Percentiles rank a stretch among this genome's conserved stretches.
Evolutionary conservation across 768 basidiomycete species (phyloP).

Genomic region (Leccinum disarticulatum): DNA sequence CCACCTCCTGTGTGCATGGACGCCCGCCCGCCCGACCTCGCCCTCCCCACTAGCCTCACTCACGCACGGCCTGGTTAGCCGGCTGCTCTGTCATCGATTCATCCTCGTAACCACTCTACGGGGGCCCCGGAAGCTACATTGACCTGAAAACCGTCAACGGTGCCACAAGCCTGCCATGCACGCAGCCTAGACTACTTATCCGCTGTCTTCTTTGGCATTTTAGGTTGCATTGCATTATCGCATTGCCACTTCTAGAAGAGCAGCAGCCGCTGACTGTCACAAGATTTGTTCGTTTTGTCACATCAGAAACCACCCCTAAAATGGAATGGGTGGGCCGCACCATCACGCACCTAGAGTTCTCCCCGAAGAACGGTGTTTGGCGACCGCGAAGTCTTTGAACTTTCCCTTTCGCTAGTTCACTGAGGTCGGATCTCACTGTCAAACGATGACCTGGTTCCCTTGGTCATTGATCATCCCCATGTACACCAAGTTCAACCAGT

Average conservation of each 20-base stretch:
- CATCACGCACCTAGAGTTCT: neutral
- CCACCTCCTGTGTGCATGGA: no score
- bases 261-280: neutral
- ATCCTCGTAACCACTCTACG: neutral
- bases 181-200: neutral
- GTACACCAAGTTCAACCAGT: neutral
- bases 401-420: neutral
- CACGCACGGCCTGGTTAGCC: no score
- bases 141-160: neutral
- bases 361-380: neutral
- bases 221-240: neutral
- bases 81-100: neutral
- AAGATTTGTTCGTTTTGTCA: neutral
- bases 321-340: neutral
- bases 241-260: neutral
- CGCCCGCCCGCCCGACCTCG: no score
- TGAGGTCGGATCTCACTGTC: neutral
- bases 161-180: neutral
- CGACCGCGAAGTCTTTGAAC: neutral
- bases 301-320: neutral
- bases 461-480: neutral
- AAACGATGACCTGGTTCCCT: neutral
- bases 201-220: neutral
- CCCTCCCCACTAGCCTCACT: neutral
- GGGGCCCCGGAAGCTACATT: neutral